phyloP scores from a whole-genome alignment of 139 green algal species.

The Ulvella scutata region DNA sequence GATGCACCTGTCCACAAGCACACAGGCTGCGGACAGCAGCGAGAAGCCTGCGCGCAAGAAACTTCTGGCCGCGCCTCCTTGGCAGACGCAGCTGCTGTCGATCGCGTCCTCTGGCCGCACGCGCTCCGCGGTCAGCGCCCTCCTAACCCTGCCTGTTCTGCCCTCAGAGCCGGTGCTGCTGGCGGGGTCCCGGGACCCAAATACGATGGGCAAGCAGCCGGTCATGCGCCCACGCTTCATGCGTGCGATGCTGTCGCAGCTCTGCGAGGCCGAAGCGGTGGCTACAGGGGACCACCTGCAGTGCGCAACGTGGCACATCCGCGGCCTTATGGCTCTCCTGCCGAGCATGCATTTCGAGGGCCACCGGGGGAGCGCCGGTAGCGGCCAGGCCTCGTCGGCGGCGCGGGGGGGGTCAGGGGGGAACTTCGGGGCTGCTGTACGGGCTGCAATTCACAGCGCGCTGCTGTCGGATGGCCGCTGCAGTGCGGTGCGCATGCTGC shows the following conservation, averaged over 20 bases:
- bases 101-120: neutral
- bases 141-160: neutral
- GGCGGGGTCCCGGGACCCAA: neutral
- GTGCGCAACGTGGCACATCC: neutral
- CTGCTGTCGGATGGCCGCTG: neutral
- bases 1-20: neutral
- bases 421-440: neutral
- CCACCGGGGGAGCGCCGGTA: no score
- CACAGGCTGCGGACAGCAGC: neutral
- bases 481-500: neutral
- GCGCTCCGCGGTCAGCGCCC: neutral
- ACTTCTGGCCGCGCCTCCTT: neutral
- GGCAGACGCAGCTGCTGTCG: neutral
- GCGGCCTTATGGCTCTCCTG: neutral
- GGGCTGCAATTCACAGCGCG: neutral
- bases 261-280: neutral
- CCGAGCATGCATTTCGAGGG: neutral
- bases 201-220: neutral
- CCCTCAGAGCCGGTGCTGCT: neutral
- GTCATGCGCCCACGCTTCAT: neutral
- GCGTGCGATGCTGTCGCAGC: neutral
- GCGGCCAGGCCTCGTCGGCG: neutral
- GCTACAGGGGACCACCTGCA: neutral
- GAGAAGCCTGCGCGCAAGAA: neutral
- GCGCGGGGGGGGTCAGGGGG: neutral